Evolutionary conservation across 2,329 filamentous ascomycete species (phyloP).

Genomic region (Aspergillus spinulosporus): DNA sequence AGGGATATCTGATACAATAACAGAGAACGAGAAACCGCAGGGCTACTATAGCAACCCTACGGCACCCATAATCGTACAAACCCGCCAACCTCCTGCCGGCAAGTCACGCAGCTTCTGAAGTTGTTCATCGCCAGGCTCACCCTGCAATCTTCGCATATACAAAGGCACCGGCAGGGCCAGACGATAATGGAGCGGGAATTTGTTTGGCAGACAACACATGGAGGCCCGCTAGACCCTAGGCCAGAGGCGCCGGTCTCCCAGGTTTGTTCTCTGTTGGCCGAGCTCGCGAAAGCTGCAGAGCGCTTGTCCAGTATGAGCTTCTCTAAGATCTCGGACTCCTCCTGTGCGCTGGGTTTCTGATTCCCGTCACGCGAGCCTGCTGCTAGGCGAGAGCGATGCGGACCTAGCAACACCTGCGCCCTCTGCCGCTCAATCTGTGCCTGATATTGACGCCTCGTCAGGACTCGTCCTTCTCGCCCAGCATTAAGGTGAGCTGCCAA

Average conservation of each 20-base stretch:
- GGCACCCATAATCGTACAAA: slow-evolving; percentile 93
- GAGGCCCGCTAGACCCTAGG: slow-evolving; percentile 72
- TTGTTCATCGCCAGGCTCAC: slow-evolving; percentile 95
- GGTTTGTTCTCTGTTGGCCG: slow-evolving; percentile 32
- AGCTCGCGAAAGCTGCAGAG: slow-evolving; percentile 29
- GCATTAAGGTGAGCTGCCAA: slow-evolving; percentile 77
- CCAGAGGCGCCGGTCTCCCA: slow-evolving; percentile 74
- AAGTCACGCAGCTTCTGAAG: slow-evolving; percentile 94
- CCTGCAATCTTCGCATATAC: slow-evolving; percentile 90
- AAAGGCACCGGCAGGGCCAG: slow-evolving; percentile 94
- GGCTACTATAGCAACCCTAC: slow-evolving; percentile 22
- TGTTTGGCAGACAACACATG: slow-evolving; percentile 91
- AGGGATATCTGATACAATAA: slow-evolving; percentile 8
- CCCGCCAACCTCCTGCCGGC: slow-evolving; percentile 80
- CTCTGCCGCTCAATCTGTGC: slow-evolving; percentile 68
- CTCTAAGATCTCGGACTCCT: slow-evolving; percentile 61
- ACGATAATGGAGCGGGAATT: slow-evolving; percentile 85
- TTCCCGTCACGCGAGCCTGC: slow-evolving; percentile 20
- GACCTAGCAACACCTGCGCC: slow-evolving; percentile 64
- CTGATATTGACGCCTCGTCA: slow-evolving; percentile 79
- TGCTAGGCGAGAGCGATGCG: slow-evolving; percentile 35
- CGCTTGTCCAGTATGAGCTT: slow-evolving; percentile 59
- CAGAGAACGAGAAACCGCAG: background rate
- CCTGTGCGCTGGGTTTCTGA: slow-evolving; percentile 46
- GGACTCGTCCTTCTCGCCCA: slow-evolving; percentile 55